Conservation (phyloP, 1,139 yeast genomes). For the Geotrichum klebahnii region DNA sequence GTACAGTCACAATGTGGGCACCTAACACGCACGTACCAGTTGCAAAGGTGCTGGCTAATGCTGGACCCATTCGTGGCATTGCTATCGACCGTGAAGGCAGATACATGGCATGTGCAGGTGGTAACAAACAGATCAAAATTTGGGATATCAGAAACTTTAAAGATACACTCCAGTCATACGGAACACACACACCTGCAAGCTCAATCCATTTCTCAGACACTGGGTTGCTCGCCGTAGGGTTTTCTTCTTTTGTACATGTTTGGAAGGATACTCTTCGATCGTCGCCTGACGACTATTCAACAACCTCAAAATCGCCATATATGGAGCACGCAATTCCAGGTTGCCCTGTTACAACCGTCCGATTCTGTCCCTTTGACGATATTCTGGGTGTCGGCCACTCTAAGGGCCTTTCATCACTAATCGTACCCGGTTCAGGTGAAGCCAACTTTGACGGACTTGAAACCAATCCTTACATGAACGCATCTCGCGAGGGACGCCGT, state of each 20-base stretch:
- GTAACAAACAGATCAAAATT: slow-evolving; percentile 76
- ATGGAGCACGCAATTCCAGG: slow-evolving; percentile 88
- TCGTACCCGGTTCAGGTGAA: slow-evolving; percentile 97
- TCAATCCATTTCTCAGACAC: slow-evolving; percentile 79
- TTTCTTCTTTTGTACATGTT: slow-evolving; percentile 89
- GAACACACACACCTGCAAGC: slow-evolving; percentile 84
- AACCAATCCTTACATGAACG: slow-evolving; percentile 85
- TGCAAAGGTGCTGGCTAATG: slow-evolving; percentile 71
- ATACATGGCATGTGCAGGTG: slow-evolving; percentile 91
- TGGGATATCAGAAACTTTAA: slow-evolving; percentile 92
- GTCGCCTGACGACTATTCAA: slow-evolving; percentile 39
- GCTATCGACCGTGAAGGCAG: slow-evolving; percentile 90
- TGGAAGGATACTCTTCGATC: slow-evolving; percentile 45
- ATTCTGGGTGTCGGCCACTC: slow-evolving; percentile 83
- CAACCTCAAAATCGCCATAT: slow-evolving; percentile 76
- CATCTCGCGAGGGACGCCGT: slow-evolving; percentile 75
- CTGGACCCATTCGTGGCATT: slow-evolving; percentile 83
- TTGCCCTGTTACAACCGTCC: slow-evolving; percentile 59
- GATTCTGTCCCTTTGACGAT: slow-evolving; percentile 94
- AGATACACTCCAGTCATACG: slow-evolving; percentile 54
- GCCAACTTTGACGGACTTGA: slow-evolving; percentile 96
- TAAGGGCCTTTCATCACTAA: slow-evolving; percentile 69
- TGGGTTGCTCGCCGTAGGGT: slow-evolving; percentile 80
- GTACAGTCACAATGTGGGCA: slow-evolving; percentile 90
- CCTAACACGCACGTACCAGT: slow-evolving; percentile 85